Conservation (phyloP, 202 grass and related monocot species). For the Zoysia matrella region DNA sequence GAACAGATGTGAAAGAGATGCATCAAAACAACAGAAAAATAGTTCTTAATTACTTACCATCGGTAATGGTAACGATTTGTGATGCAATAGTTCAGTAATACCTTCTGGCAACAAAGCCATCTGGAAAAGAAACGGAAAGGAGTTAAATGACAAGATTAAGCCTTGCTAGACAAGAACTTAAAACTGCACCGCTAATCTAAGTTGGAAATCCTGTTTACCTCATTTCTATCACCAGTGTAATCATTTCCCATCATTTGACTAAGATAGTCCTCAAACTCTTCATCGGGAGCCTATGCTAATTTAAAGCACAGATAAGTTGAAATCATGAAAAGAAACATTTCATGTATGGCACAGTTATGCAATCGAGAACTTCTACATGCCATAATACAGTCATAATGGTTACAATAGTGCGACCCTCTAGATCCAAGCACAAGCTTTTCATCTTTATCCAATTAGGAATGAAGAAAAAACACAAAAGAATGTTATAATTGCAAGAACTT, state of each 20-base stretch:
- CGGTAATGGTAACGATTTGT: slow-evolving; percentile 74
- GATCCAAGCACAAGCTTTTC: slow-evolving; percentile 21
- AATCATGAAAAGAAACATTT: slow-evolving; percentile 40
- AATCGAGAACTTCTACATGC: slow-evolving; percentile 30
- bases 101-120: slow-evolving; percentile 97
- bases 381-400: slow-evolving; percentile 14
- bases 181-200: slow-evolving; percentile 5
- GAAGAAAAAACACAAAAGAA: slow-evolving; percentile 6
- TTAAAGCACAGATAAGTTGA: slow-evolving; percentile 35
- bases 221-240: slow-evolving; percentile 86
- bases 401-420: slow-evolving; percentile 23
- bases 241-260: slow-evolving; percentile 79
- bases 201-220: slow-evolving; percentile 56
- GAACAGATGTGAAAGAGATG: slow-evolving; percentile 30
- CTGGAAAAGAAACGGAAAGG: slow-evolving; percentile 57
- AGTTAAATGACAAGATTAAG: slow-evolving; percentile 28
- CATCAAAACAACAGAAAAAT: slow-evolving; percentile 38
- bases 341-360: slow-evolving; percentile 14
- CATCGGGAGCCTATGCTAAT: slow-evolving; percentile 89
- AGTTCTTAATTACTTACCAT: slow-evolving; percentile 54
- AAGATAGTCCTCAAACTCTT: slow-evolving; percentile 99
- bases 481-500: not conserved
- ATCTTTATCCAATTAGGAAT: slow-evolving; percentile 33
- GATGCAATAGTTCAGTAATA: slow-evolving; percentile 91
- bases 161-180: slow-evolving; percentile 30